Evolutionary conservation across 305 asterid genomes (phyloP).

Genomic region (Fraxinus paxiana): DNA sequence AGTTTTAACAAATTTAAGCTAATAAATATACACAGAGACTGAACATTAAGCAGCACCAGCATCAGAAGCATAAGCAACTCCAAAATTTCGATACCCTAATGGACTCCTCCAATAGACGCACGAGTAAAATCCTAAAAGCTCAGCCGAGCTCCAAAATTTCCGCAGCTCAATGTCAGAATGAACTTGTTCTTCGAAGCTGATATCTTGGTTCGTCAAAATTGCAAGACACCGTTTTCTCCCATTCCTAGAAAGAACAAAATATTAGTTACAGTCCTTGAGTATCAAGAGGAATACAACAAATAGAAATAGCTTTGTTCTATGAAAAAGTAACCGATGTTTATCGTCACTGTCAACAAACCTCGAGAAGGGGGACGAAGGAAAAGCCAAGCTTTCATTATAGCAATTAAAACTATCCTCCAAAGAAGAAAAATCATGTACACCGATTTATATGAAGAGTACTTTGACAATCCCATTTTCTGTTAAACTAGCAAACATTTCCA

Average conservation of each 20-base stretch:
- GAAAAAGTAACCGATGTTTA: neutral
- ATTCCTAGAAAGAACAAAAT: slow-evolving; percentile 42
- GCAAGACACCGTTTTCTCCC: slow-evolving; percentile 32
- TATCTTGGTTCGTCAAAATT: slow-evolving; percentile 48
- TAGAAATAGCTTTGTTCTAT: neutral
- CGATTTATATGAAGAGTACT: neutral
- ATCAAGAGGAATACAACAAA: neutral
- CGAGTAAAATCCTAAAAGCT: neutral
- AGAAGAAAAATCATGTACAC: neutral
- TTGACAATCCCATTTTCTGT: neutral
- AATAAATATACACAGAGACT: neutral
- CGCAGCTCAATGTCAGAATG: slow-evolving; percentile 34
- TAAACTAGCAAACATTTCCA: neutral
- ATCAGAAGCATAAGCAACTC: slow-evolving; percentile 3
- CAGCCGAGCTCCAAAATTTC: slow-evolving; percentile 25
- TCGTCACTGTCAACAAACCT: neutral
- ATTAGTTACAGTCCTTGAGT: neutral
- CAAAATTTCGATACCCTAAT: neutral
- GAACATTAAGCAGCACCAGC: neutral
- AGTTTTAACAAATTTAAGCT: neutral
- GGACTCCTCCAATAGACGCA: neutral
- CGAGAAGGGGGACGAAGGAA: neutral
- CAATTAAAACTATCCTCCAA: neutral
- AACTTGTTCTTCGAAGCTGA: slow-evolving; percentile 72
- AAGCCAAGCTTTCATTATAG: neutral